phyloP scores from a whole-genome alignment of 768 basidiomycete species.

The Boletus pseudo-olivaceus region DNA sequence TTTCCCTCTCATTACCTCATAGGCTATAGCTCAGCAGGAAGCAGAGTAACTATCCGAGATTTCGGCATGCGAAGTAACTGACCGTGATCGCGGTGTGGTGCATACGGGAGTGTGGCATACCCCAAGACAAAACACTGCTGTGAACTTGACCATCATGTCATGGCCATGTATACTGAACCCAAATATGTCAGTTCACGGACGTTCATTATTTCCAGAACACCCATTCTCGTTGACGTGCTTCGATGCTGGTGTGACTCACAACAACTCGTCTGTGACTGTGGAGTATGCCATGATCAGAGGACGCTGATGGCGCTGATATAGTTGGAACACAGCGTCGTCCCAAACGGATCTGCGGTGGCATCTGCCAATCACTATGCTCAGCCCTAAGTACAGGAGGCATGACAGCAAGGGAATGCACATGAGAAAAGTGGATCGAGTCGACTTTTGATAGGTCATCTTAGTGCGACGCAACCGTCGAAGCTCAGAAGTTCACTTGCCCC shows the following conservation, averaged over 20 bases:
- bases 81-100: background rate
- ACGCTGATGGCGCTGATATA: background rate
- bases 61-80: background rate
- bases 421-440: background rate
- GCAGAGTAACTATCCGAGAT: background rate
- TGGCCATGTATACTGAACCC: background rate
- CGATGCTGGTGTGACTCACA: background rate
- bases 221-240: background rate
- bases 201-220: background rate
- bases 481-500: background rate
- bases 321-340: background rate
- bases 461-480: background rate
- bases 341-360: background rate
- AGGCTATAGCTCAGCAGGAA: background rate
- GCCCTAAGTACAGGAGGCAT: background rate
- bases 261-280: background rate
- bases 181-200: background rate
- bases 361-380: background rate
- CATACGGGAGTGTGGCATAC: background rate
- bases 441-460: background rate
- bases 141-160: background rate
- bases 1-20: background rate
- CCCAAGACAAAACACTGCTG: background rate
- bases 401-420: background rate
- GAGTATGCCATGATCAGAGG: background rate